Conservation (phyloP, 495 filamentous ascomycete species). For the Penicillium diatomitis region DNA sequence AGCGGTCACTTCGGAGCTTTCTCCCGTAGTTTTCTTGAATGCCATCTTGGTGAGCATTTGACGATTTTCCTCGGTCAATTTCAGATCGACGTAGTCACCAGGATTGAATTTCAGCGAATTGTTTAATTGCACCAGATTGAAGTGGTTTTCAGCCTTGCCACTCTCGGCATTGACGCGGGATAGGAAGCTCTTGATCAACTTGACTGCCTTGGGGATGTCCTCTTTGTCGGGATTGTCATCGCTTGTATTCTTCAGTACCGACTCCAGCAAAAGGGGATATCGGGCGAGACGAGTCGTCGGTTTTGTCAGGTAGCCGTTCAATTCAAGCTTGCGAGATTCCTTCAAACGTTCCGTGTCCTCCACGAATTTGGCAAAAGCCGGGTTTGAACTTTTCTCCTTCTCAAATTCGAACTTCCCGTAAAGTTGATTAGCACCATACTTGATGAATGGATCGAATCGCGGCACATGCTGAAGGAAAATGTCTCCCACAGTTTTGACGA, state of each 20-base stretch:
- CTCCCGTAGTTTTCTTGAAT: conserved; percentile 84
- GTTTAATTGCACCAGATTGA: conserved; percentile 87
- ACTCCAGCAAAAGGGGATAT: conserved; percentile 91
- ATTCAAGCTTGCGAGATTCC: conserved; percentile 90
- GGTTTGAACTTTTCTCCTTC: conserved; percentile 82
- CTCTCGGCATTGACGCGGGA: conserved; percentile 87
- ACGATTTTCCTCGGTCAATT: conserved; percentile 86
- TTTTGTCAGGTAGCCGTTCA: conserved; percentile 98
- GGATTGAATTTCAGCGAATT: conserved; percentile 79
- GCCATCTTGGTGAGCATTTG: conserved; percentile 88
- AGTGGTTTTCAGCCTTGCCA: conserved; percentile 95
- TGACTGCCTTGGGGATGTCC: conserved; percentile 82
- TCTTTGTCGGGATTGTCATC: conserved; percentile 81
- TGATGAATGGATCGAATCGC: conserved; percentile 90
- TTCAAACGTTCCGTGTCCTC: conserved; percentile 95
- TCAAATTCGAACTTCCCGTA: conserved; percentile 98
- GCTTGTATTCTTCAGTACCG: conserved; percentile 77
- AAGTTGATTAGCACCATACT: conserved; percentile 91
- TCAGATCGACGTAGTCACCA: conserved; percentile 85
- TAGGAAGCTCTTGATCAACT: conserved; percentile 76
- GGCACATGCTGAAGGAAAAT: conserved; percentile 90
- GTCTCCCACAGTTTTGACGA: conserved; percentile 86
- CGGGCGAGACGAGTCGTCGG: conserved; percentile 92
- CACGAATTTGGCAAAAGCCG: conserved; percentile 80
- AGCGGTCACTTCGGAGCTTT: conserved; percentile 80